Percentiles rank a stretch among this genome's conserved stretches.
phyloP scores from a whole-genome alignment of 108 stramenopile genomes.

The Cyclotella sp. region DNA sequence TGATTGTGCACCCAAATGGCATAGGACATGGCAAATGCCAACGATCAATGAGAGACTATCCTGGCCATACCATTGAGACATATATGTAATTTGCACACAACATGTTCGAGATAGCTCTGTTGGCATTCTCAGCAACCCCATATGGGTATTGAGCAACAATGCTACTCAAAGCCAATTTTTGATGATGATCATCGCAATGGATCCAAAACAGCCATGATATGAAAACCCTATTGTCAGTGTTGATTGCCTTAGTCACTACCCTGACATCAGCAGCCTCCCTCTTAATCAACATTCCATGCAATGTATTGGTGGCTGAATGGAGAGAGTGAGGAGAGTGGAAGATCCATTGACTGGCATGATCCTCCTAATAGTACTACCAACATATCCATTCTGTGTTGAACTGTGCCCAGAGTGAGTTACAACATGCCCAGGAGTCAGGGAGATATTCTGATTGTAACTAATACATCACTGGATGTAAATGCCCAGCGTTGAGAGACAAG shows the following conservation, averaged over 20 bases:
- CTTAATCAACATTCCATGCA: background rate
- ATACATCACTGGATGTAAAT: background rate
- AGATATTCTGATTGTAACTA: slow-evolving; percentile 1
- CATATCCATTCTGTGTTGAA: background rate
- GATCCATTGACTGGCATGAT: slow-evolving; percentile 13
- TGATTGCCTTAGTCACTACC: slow-evolving; percentile 21
- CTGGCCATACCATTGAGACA: too few species aligned
- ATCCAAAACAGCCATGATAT: slow-evolving; percentile 16
- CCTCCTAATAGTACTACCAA: slow-evolving; percentile 4
- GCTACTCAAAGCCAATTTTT: slow-evolving; percentile 40
- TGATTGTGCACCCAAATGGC: too few species aligned
- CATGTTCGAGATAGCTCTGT: too few species aligned
- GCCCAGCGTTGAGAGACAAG: background rate
- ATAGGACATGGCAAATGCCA: too few species aligned
- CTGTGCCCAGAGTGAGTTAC: background rate
- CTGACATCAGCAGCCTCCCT: background rate
- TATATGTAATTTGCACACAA: too few species aligned
- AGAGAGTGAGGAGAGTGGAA: background rate
- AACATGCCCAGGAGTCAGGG: background rate
- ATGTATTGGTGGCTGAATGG: background rate
- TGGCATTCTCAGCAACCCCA: slow-evolving; percentile 54
- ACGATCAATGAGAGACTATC: slow-evolving; percentile 10
- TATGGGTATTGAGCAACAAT: slow-evolving; percentile 68
- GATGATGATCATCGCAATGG: slow-evolving; percentile 21
- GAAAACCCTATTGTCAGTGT: slow-evolving; percentile 47